Evolutionary conservation across 2,329 filamentous ascomycete species (phyloP).

Genomic region (Colletotrichum simmondsii): DNA sequence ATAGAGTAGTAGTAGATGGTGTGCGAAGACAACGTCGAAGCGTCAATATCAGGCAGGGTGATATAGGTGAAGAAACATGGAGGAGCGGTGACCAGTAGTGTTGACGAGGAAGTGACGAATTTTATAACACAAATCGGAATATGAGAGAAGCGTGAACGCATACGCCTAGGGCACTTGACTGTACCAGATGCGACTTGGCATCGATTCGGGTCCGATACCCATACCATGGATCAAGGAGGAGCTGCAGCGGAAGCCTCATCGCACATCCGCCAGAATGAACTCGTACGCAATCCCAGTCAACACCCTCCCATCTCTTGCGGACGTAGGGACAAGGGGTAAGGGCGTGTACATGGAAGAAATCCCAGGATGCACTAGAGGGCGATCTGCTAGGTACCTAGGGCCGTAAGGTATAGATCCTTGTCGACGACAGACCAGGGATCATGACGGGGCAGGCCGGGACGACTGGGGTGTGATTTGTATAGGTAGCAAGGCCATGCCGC

Average conservation of each 20-base stretch:
- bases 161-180: background rate
- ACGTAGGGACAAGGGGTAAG: conserved; percentile 28
- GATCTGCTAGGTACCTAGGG: conserved; percentile 31
- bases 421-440: conserved; percentile 15
- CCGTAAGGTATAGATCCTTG: conserved; percentile 26
- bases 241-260: conserved; percentile 30
- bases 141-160: conserved; percentile 14
- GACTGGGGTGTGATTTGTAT: conserved; percentile 12
- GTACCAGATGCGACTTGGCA: conserved; percentile 22
- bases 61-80: conserved; percentile 5
- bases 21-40: background rate
- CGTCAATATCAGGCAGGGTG: background rate
- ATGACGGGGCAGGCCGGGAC: conserved; percentile 27
- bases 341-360: conserved; percentile 9
- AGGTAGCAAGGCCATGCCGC: conserved; percentile 18
- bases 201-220: conserved; percentile 31
- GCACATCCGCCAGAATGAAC: conserved; percentile 26
- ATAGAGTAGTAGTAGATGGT: background rate
- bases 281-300: conserved; percentile 22
- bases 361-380: conserved; percentile 14
- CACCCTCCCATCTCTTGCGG: conserved; percentile 30
- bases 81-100: background rate
- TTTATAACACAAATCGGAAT: conserved; percentile 28
- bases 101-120: conserved; percentile 23
- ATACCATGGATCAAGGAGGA: conserved; percentile 25